These are phyloP conservation scores for Ophiostoma ulmi DNA, from an alignment of 2,329 filamentous ascomycete species.

Conservation along the genomic window DNA sequence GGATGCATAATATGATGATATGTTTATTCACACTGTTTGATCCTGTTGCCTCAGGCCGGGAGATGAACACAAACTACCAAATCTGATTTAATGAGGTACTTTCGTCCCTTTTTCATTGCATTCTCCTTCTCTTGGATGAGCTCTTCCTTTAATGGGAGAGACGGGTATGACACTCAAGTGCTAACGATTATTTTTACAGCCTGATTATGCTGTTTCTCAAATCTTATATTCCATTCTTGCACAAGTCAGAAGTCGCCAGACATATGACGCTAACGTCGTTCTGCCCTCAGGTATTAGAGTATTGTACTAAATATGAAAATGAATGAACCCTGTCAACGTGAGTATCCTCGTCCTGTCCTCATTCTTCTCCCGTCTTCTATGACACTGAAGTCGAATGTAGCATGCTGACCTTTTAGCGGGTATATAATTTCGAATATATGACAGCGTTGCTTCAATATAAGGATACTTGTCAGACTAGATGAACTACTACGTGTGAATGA, in stretches of 20 bases:
- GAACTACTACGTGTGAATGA: too few species aligned
- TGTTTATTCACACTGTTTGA: slow-evolving; percentile 60
- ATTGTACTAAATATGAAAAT: background rate
- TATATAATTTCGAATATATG: too few species aligned
- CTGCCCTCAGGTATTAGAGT: background rate
- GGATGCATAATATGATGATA: slow-evolving; percentile 45
- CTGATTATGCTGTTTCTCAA: slow-evolving; percentile 24
- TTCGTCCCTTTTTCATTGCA: slow-evolving; percentile 11
- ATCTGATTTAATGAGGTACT: slow-evolving; percentile 51
- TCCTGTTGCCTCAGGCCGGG: slow-evolving; percentile 38
- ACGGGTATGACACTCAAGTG: background rate
- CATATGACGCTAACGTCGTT: background rate
- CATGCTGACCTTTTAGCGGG: too few species aligned
- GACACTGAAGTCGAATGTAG: too few species aligned
- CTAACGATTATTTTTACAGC: slow-evolving; percentile 22
- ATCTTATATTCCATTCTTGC: background rate
- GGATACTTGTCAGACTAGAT: too few species aligned
- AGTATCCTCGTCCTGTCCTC: background rate
- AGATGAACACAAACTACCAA: slow-evolving; percentile 50
- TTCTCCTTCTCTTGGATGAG: background rate
- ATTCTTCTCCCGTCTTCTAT: too few species aligned
- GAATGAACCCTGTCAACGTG: background rate
- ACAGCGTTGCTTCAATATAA: too few species aligned
- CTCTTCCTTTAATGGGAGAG: background rate
- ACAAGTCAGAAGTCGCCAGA: background rate